Evolutionary conservation across 441 rosid genomes (phyloP).

Genomic region (Eruca vesicaria): DNA sequence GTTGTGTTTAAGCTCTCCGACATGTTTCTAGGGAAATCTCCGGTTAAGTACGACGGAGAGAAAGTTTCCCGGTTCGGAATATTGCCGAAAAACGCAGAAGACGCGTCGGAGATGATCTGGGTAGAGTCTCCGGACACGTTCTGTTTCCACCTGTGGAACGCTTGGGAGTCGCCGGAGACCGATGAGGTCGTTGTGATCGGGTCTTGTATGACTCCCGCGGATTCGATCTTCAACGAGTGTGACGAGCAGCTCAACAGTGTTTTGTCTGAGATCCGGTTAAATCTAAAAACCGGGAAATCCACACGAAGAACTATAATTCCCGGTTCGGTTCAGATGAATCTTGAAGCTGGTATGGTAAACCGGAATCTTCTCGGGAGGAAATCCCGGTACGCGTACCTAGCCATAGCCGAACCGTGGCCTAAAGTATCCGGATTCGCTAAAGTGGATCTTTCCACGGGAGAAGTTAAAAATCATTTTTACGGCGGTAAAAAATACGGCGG

Average conservation of each 20-base stretch:
- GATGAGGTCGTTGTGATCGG: slow-evolving; percentile 79
- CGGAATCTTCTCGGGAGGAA: slow-evolving; percentile 61
- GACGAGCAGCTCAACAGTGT: slow-evolving; percentile 61
- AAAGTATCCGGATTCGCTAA: slow-evolving; percentile 75
- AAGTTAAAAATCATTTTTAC: slow-evolving; percentile 49
- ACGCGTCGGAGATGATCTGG: slow-evolving; percentile 59
- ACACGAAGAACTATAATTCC: slow-evolving; percentile 54
- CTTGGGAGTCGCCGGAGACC: slow-evolving; percentile 81
- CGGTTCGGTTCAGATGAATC: slow-evolving; percentile 51
- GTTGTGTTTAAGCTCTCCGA: slow-evolving; percentile 73
- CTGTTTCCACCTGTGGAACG: slow-evolving; percentile 83
- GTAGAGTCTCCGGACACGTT: slow-evolving; percentile 68
- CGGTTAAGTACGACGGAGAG: slow-evolving; percentile 62
- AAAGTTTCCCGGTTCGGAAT: slow-evolving; percentile 69
- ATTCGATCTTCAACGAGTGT: slow-evolving; percentile 77
- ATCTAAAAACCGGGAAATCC: slow-evolving; percentile 61
- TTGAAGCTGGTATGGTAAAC: slow-evolving; percentile 37
- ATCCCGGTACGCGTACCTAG: slow-evolving; percentile 61
- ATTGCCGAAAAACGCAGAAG: slow-evolving; percentile 43
- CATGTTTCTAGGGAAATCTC: slow-evolving; percentile 73
- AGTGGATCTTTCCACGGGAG: slow-evolving; percentile 63
- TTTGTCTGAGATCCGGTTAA: slow-evolving; percentile 67
- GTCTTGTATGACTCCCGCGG: slow-evolving; percentile 89
- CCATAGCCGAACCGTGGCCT: slow-evolving; percentile 86
- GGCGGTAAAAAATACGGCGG: slow-evolving; percentile 62